Evolutionary conservation across 257 asterid genomes (phyloP).

Genomic region (Fraxinus anomala): DNA sequence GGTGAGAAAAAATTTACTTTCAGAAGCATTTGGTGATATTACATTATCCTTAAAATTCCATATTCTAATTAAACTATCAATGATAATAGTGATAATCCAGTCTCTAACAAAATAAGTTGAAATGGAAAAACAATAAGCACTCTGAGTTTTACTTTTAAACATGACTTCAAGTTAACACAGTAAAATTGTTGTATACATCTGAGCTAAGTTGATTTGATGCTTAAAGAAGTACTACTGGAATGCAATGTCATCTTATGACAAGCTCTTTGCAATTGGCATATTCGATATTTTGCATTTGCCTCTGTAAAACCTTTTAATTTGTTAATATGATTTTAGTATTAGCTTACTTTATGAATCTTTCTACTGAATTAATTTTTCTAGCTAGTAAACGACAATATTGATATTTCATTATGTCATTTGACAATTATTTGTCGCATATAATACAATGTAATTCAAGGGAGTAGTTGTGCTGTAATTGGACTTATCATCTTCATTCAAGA

Average conservation of each 20-base stretch:
- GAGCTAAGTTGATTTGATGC: not conserved
- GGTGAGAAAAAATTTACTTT: slow-evolving; percentile 38
- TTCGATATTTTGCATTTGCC: not conserved
- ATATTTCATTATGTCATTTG: not conserved
- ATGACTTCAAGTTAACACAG: not conserved
- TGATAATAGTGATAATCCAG: not conserved
- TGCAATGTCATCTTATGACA: not conserved
- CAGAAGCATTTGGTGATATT: not conserved
- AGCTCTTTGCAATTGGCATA: slow-evolving; percentile 4
- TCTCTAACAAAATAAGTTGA: slow-evolving; percentile 2
- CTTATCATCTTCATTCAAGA: not conserved
- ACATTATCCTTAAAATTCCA: not conserved
- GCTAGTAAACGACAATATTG: not conserved
- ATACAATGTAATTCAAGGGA: not conserved
- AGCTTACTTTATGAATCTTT: not conserved
- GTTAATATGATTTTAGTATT: not conserved
- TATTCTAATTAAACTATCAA: not conserved
- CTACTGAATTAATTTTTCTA: not conserved
- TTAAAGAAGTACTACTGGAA: not conserved
- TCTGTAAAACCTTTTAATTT: no score
- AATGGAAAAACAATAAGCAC: not conserved
- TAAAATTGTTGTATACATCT: not conserved
- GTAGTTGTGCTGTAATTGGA: not conserved
- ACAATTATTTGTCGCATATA: not conserved
- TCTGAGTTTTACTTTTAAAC: slow-evolving; percentile 15